Evolutionary conservation across 2,329 filamentous ascomycete species (phyloP), one percentile per base, ranked within the genome.

Genomic region (Aquanectria penicillioides): DNA sequence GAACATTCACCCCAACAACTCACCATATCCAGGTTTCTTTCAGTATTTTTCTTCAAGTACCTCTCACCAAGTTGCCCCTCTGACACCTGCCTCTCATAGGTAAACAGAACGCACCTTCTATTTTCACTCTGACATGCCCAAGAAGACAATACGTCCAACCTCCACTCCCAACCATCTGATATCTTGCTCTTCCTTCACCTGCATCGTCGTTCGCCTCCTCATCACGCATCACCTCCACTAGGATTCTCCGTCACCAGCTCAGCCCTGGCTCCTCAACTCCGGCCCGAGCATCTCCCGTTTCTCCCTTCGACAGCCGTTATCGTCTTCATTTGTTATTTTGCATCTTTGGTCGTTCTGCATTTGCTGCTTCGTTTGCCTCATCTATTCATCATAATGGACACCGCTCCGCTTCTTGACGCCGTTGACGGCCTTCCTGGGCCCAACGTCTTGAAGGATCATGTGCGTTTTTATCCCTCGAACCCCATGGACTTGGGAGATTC

Each of bases 361-460:
- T 11, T n/a, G 2, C 20, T 12, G 9, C 7, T 20, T 8, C 33
- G 13, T 12, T 34, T 33, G 8, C 26, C 12, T 17, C 34, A 25
- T 12, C n/a, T 52, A 44, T 41, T 12, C 38, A 37, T 15, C 60
- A 53, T 25, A 26, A 76, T 77, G 74, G 74, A 74, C 28, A 71
- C 71, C 3, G 71, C 73, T 15, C 75, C 75, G 31, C 72, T 77
- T 29, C 75, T 78, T 33, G 56, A 64, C 13, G 66, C 66, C 44
- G 54, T 63, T 7, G 67, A 66, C 38, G 68, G 70, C 29, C 67
- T 75, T n/a, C 72, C 75, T 15, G 69, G 71, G 11, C 68, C 69
- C n/a, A 69, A 69, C 25, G 57, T 68, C n/a, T 57, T 76, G 65
- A 73, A 74, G 48, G 75, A 77, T 38, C 75, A 77, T 64, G 75